Evolutionary conservation across 768 basidiomycete genomes (phyloP), one percentile per base, ranked within the genome.

Genomic region (Nevesoporus exiguus): DNA sequence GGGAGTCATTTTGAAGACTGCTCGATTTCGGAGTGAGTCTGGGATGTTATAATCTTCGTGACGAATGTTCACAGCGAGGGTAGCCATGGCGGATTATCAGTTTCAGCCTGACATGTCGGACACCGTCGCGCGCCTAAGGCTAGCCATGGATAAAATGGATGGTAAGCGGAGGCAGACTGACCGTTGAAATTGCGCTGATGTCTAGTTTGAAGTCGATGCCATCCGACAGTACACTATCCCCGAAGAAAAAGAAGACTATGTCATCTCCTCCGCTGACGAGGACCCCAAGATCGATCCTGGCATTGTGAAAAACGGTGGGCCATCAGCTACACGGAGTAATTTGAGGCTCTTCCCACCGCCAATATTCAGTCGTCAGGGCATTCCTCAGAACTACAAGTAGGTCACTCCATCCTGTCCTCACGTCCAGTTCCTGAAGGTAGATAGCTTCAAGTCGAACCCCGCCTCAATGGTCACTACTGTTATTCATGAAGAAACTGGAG

Each of bases 41-140:
- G 21, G 46, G 11, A 37, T 33, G n/a, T 41, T 51, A 21, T 6
- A 7, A 13, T 22, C 21, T 8, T 40, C 7, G n/a, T 30, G 34
- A n/a, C 10, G 11, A 15, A n/a, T 31, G 7, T 47, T 54, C 43
- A 63, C 46, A 30, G 27, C n/a, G 21, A 50, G 31, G 51, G 30
- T 53, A 98, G 96, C 85, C 53, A 93, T 98, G 90, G 90, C 86
- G 36, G 96, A 98, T 69, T 97, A 84, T 67, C 94, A 97, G 70
- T 97, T 85, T 70, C 80, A 85, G 56, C 92, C 92, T 1, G 77
- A 88, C 52, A 73, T 77, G 66, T 69, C 81, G 14, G 93, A 96
- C 63, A 84, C 87, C 3, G 73, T 92, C 4, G 70, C 84, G 2
- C 74, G 82, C 53, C 71, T 98, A 50, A 84, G 90, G 5, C 61